Conservation (phyloP, 2,329 filamentous ascomycete species). For the Onygenales sp. region DNA sequence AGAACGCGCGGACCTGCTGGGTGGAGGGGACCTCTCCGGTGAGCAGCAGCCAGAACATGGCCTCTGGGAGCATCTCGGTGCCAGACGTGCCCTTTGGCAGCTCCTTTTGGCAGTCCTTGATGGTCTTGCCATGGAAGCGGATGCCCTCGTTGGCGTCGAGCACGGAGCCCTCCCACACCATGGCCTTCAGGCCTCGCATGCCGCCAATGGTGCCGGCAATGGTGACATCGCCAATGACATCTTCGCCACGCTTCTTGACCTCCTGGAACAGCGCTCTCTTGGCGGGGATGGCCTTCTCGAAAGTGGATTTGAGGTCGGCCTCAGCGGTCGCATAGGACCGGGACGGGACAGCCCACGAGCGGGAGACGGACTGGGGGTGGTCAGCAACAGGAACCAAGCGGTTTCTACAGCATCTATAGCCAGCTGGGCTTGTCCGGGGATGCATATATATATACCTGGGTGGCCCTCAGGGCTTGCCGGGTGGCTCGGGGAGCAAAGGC, state of each 20-base stretch:
- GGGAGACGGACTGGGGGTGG: conserved; percentile 8
- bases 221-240: conserved; percentile 84
- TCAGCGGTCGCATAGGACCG: conserved; percentile 55
- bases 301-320: conserved; percentile 78
- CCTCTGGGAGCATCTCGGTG: conserved; percentile 94
- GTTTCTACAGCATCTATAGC: conserved; percentile 3
- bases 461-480: conserved; percentile 28
- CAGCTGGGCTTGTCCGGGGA: background rate
- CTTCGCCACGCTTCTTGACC: conserved; percentile 76
- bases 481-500: conserved; percentile 28
- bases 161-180: conserved; percentile 98
- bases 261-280: conserved; percentile 91
- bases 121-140: conserved; percentile 93
- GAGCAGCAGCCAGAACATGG: conserved; percentile 98
- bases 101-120: conserved; percentile 92
- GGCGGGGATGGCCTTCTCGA: conserved; percentile 74
- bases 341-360: conserved; percentile 12
- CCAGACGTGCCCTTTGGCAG: conserved; percentile 78
- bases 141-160: conserved; percentile 96
- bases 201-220: conserved; percentile 89
- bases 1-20: conserved; percentile 71
- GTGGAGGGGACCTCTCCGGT: conserved; percentile 85
- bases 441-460: conserved; percentile 24
- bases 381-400: background rate
- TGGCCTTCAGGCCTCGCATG: conserved; percentile 94